Evolutionary conservation across 495 filamentous ascomycete genomes (phyloP).

Genomic region (Hypoxylon lienhwacheense): DNA sequence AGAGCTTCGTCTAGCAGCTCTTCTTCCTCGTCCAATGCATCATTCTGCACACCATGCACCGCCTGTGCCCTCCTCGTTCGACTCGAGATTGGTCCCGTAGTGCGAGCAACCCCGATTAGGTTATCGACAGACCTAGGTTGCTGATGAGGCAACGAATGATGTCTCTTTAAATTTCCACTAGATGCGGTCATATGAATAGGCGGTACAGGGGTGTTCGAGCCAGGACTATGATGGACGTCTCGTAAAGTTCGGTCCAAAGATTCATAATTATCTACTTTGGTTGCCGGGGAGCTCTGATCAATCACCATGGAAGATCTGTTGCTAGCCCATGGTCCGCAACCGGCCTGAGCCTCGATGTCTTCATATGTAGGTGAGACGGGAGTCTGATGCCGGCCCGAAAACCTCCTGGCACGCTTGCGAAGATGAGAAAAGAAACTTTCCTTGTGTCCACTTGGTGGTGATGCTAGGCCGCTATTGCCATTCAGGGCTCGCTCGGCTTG

Average conservation of each 20-base stretch:
- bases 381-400: constrained; percentile 86
- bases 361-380: constrained; percentile 73
- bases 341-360: constrained; percentile 80
- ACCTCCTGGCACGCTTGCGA: constrained; percentile 85
- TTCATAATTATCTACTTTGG: constrained; percentile 65
- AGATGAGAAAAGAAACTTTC: constrained; percentile 98
- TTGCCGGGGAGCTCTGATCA: constrained; percentile 60
- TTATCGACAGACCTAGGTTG: constrained; percentile 68
- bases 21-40: constrained; percentile 95
- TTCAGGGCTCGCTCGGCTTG: constrained; percentile 90
- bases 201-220: constrained; percentile 59
- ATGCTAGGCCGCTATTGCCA: constrained; percentile 68
- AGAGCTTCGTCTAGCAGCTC: constrained; percentile 86
- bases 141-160: constrained; percentile 76
- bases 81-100: constrained; percentile 70
- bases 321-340: constrained; percentile 82
- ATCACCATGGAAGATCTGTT: constrained; percentile 83
- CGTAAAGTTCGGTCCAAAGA: constrained; percentile 78
- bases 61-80: constrained; percentile 81
- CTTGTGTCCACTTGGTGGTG: constrained; percentile 70
- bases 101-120: constrained; percentile 54
- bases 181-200: constrained; percentile 58
- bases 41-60: constrained; percentile 76
- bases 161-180: constrained; percentile 59
- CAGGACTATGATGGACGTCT: constrained; percentile 68